A percentile compares a stretch with the other conserved stretches of the same genome.
phyloP scores from a whole-genome alignment of 1,284 basidiomycete species.

The Phylloboletellus chloephorus region DNA sequence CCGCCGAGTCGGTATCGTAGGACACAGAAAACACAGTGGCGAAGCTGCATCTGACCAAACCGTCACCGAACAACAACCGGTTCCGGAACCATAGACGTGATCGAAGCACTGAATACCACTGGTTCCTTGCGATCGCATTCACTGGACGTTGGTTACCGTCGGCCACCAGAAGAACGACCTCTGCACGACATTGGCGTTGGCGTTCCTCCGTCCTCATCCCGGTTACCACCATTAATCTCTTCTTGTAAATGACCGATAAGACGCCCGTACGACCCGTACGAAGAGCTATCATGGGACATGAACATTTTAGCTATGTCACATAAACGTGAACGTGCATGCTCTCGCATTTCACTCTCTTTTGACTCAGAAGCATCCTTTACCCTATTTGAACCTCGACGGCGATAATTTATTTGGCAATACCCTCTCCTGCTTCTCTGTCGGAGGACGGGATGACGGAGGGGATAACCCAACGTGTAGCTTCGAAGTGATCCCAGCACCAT shows the following conservation, averaged over 20 bases:
- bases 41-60: conserved; percentile 22
- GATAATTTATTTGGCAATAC: conserved; percentile 7
- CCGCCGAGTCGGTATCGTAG: conserved; percentile 56
- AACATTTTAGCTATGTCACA: neutral
- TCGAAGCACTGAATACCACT: neutral
- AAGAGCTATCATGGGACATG: conserved; percentile 8
- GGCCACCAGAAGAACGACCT: too few species aligned
- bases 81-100: conserved; percentile 10
- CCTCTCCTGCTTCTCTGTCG: neutral
- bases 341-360: neutral
- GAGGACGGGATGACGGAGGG: too few species aligned
- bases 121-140: neutral
- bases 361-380: neutral
- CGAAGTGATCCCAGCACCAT: too few species aligned
- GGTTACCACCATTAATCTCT: neutral
- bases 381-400: neutral
- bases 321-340: neutral
- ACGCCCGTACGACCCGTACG: conserved; percentile 6
- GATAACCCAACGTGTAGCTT: too few species aligned
- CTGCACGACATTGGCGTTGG: neutral
- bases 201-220: neutral
- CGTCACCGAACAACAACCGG: conserved; percentile 12
- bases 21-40: conserved; percentile 22
- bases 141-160: neutral
- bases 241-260: conserved; percentile 1